phyloP scores from a whole-genome alignment of 2,329 filamentous ascomycete species.

The Delphinella strobiligena region DNA sequence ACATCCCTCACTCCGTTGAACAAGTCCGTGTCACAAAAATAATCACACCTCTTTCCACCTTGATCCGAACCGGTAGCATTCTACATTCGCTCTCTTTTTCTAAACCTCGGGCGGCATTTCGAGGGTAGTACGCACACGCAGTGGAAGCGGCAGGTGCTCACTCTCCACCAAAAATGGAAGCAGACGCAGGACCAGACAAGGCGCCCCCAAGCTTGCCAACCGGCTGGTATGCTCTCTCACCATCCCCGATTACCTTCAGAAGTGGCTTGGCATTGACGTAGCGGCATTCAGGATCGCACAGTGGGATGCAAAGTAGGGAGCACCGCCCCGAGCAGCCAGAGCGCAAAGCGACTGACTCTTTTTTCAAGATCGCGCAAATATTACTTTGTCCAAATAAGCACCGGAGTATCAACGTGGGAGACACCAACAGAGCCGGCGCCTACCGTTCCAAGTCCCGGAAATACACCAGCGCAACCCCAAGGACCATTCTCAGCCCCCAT shows the following conservation, averaged over 20 bases:
- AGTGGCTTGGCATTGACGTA: constrained; percentile 21
- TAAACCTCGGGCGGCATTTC: neutral
- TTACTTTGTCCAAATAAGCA: constrained; percentile 30
- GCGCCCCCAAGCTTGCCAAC: constrained; percentile 25
- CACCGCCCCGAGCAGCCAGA: neutral
- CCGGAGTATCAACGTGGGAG: constrained; percentile 29
- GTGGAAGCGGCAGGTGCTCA: too few species aligned
- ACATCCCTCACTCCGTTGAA: too few species aligned
- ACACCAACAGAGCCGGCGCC: constrained; percentile 26
- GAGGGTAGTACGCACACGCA: neutral
- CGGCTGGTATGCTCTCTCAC: constrained; percentile 25
- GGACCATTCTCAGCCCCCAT: constrained; percentile 22
- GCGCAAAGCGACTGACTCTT: neutral
- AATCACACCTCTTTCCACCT: neutral
- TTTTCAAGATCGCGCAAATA: constrained; percentile 25
- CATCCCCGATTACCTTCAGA: constrained; percentile 6
- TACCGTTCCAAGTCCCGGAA: constrained; percentile 24
- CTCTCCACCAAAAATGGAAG: constrained; percentile 10
- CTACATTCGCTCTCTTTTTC: neutral
- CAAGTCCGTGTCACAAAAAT: too few species aligned
- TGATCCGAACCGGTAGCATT: neutral
- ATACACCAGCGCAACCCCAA: constrained; percentile 22
- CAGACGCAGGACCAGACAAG: constrained; percentile 26
- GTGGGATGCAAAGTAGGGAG: constrained; percentile 27
- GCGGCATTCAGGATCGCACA: constrained; percentile 26